phyloP scores from a whole-genome alignment of 306 rosid species.

The Vigna radiata region DNA sequence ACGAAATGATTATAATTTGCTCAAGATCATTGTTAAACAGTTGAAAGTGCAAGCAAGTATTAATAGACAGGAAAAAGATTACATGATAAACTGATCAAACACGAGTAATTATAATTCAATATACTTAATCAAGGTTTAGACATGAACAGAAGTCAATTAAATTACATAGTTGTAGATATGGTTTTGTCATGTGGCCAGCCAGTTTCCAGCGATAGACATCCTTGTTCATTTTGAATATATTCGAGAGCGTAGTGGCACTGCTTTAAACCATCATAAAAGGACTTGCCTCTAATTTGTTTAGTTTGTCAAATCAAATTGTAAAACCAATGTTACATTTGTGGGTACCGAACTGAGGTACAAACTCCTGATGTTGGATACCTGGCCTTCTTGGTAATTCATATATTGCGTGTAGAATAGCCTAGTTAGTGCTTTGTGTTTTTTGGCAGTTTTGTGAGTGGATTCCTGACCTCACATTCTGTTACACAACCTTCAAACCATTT shows the following conservation, averaged over 20 bases:
- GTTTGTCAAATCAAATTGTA: neutral
- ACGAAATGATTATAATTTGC: neutral
- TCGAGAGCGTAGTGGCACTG: neutral
- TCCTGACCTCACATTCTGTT: neutral
- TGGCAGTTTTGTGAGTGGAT: neutral
- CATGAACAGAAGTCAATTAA: neutral
- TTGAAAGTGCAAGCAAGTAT: neutral
- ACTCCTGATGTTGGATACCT: constrained; percentile 17
- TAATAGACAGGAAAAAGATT: neutral
- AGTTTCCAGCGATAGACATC: neutral
- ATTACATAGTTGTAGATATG: neutral
- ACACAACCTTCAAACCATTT: constrained; percentile 12
- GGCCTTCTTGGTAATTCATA: neutral
- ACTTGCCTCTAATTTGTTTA: constrained; percentile 14
- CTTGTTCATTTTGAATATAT: neutral
- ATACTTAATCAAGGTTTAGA: neutral
- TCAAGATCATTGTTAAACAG: neutral
- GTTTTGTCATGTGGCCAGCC: neutral
- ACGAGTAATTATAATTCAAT: neutral
- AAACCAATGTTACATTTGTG: constrained; percentile 3
- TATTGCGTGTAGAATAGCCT: neutral
- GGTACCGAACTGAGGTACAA: constrained; percentile 12
- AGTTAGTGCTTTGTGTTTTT: constrained; percentile 1
- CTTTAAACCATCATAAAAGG: constrained; percentile 36
- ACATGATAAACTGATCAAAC: constrained; percentile 1